A percentile compares a stretch with the other conserved stretches of the same genome.
phyloP scores from a whole-genome alignment of 257 asterid species.

The Plantago ovata region DNA sequence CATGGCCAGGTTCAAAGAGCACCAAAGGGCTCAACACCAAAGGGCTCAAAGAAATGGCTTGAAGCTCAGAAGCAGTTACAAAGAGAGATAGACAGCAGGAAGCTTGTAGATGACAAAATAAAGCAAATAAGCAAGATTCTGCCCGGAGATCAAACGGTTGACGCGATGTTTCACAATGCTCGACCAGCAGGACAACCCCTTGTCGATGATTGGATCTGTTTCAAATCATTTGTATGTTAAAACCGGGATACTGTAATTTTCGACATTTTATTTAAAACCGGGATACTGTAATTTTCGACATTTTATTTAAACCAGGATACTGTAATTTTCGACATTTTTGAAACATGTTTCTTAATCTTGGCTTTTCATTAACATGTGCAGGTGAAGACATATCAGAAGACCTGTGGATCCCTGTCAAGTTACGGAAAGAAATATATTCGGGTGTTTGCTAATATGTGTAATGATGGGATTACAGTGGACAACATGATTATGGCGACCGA shows the following conservation, averaged over 20 bases:
- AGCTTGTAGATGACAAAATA: no score
- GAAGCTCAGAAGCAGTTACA: conserved; percentile 16
- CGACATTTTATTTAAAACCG: no score
- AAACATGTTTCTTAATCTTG: background rate
- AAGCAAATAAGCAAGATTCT: no score
- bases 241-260: background rate
- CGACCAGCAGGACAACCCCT: no score
- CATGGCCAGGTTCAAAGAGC: conserved; percentile 17
- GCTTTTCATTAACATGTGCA: background rate
- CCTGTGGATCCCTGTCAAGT: conserved; percentile 19
- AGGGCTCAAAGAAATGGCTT: conserved; percentile 12
- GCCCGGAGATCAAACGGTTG: no score
- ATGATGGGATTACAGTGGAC: conserved; percentile 9
- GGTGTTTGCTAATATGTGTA: conserved; percentile 24
- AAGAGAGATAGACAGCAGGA: no score
- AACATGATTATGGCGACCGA: conserved; percentile 23
- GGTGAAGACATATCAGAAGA: conserved; percentile 24
- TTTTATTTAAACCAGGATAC: background rate
- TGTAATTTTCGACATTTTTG: background rate
- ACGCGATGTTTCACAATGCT: background rate
- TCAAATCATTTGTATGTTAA: background rate
- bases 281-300: background rate
- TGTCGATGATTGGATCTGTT: no score
- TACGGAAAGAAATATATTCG: conserved; percentile 25
- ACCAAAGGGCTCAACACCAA: no score